Percentiles rank a stretch among this genome's conserved stretches.
Evolutionary conservation across 495 filamentous ascomycete species (phyloP).

Genomic region (Neurospora sp.): DNA sequence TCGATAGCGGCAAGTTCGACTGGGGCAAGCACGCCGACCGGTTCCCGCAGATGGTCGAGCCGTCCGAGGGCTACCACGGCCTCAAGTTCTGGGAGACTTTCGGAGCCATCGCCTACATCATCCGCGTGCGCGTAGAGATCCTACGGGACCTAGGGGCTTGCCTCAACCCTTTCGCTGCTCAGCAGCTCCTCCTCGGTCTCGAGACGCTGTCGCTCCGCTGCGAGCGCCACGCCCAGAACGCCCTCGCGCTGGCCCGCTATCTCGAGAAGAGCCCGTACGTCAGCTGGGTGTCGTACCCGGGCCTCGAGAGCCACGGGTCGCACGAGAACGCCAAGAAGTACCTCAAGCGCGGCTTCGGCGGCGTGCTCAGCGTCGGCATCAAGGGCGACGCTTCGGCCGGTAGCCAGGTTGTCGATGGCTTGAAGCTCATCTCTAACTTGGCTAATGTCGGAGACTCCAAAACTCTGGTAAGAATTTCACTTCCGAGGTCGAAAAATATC

Average conservation of each 20-base stretch:
- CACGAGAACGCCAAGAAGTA: slow-evolving; percentile 86
- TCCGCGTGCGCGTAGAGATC: slow-evolving; percentile 68
- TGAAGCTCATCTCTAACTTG: slow-evolving; percentile 91
- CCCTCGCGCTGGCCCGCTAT: slow-evolving; percentile 73
- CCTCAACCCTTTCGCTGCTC: slow-evolving; percentile 90
- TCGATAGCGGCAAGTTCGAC: slow-evolving; percentile 93
- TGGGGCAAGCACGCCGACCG: slow-evolving; percentile 83
- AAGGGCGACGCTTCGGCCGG: slow-evolving; percentile 79
- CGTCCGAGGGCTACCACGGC: slow-evolving; percentile 87
- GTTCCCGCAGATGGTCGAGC: slow-evolving; percentile 92
- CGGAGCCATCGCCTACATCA: slow-evolving; percentile 72
- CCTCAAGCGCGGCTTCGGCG: slow-evolving; percentile 76
- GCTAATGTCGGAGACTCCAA: slow-evolving; percentile 73
- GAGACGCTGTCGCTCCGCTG: slow-evolving; percentile 83
- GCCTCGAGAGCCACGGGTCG: slow-evolving; percentile 69
- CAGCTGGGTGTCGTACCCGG: slow-evolving; percentile 90
- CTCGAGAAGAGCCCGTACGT: slow-evolving; percentile 75
- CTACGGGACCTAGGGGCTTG: slow-evolving; percentile 77
- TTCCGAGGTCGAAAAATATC: too few species aligned
- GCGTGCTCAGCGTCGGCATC: slow-evolving; percentile 87
- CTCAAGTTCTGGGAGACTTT: slow-evolving; percentile 97
- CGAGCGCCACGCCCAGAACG: slow-evolving; percentile 82
- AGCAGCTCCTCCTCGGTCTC: slow-evolving; percentile 81
- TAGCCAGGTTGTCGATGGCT: slow-evolving; percentile 79
- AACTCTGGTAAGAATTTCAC: slow-evolving; percentile 44